Conservation (phyloP, 495 filamentous ascomycete genomes). For the Aspergillus sclerotioniger region DNA sequence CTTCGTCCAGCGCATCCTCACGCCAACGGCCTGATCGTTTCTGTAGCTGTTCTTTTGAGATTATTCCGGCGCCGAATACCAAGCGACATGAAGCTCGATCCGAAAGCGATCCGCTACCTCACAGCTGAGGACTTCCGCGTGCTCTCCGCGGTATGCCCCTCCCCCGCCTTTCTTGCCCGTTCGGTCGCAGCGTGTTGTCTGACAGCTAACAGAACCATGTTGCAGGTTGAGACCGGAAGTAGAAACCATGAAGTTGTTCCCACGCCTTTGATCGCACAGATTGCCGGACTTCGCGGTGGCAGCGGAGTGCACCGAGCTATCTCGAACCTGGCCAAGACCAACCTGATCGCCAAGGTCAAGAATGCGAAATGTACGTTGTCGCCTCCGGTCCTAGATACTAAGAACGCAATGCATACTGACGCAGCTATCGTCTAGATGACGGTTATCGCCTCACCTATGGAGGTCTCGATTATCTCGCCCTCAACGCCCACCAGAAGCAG, state of each 20-base stretch:
- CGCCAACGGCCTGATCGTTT: neutral
- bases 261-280: constrained; percentile 78
- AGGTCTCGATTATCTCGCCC: constrained; percentile 91
- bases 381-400: neutral
- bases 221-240: constrained; percentile 84
- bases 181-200: constrained; percentile 14
- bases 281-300: constrained; percentile 77
- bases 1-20: constrained; percentile 1
- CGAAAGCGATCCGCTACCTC: constrained; percentile 87
- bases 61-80: neutral
- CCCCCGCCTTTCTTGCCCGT: constrained; percentile 26
- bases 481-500: constrained; percentile 80
- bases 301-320: constrained; percentile 85
- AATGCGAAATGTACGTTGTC: constrained; percentile 74
- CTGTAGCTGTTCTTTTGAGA: neutral
- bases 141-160: constrained; percentile 74
- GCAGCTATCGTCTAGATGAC: constrained; percentile 58
- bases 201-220: constrained; percentile 32
- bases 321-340: constrained; percentile 86
- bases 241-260: constrained; percentile 97
- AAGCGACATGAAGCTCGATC: constrained; percentile 81
- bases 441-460: constrained; percentile 97
- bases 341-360: constrained; percentile 86
- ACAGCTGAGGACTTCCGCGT: constrained; percentile 91
- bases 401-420: neutral